Evolutionary conservation across 1,139 yeast genomes (phyloP).

Genomic region (Geotrichum candidum): DNA sequence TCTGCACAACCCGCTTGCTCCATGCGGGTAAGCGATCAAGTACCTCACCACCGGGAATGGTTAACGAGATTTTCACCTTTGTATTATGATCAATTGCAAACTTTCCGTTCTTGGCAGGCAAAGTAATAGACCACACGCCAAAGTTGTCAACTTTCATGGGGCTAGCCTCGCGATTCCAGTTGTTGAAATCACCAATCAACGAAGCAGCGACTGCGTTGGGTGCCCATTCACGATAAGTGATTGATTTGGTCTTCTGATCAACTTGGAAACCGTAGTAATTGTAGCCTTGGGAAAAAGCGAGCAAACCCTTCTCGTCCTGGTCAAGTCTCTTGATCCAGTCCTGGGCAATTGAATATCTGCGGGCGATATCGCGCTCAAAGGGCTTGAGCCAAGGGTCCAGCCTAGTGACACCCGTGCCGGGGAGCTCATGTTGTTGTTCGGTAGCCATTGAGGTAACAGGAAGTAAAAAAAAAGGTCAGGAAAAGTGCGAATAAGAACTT

Average conservation of each 20-base stretch:
- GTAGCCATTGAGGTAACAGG: not conserved
- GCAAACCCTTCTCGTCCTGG: conserved; percentile 44
- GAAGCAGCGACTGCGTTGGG: conserved; percentile 76
- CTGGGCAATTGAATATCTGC: conserved; percentile 50
- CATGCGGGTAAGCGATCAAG: conserved; percentile 86
- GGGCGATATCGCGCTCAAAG: conserved; percentile 52
- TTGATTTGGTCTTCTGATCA: conserved; percentile 44
- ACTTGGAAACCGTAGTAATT: conserved; percentile 72
- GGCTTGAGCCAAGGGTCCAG: conserved; percentile 90
- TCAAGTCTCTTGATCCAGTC: conserved; percentile 50
- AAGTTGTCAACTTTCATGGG: conserved; percentile 48
- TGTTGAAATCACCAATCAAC: conserved; percentile 83
- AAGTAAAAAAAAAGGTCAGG: not conserved
- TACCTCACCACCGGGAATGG: conserved; percentile 59
- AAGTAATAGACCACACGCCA: conserved; percentile 61
- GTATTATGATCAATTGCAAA: conserved; percentile 78
- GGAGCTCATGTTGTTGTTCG: conserved; percentile 8
- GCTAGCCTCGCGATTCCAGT: conserved; percentile 64
- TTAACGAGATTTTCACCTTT: conserved; percentile 65
- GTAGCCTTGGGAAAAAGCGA: conserved; percentile 54
- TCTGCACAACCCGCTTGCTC: conserved; percentile 76
- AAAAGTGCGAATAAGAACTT: not conserved
- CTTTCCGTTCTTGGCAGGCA: conserved; percentile 48
- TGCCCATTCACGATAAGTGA: conserved; percentile 74
- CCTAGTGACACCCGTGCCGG: conserved; percentile 38